Percentiles rank a stretch among this genome's conserved stretches.
phyloP scores from a whole-genome alignment of 2,329 filamentous ascomycete species.

The Penicillium oxalicum region DNA sequence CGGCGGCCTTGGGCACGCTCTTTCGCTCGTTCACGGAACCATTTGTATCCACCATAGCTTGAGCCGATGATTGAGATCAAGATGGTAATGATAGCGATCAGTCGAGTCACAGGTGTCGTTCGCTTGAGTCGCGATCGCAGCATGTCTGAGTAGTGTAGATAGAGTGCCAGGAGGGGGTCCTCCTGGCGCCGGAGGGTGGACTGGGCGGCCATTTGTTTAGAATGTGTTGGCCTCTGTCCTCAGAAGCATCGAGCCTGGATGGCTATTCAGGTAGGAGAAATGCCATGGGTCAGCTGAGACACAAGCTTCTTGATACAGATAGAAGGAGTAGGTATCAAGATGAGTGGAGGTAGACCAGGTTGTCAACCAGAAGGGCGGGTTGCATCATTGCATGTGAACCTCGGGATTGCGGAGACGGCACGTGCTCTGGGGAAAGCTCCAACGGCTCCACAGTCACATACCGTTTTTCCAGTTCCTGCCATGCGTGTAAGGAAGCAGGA shows the following conservation, averaged over 20 bases:
- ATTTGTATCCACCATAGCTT: slow-evolving; percentile 70
- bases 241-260: slow-evolving; percentile 5
- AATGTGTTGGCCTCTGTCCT: slow-evolving; percentile 3
- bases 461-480: too few relatives aligned
- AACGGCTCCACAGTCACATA: background rate
- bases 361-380: slow-evolving; percentile 2
- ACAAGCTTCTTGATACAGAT: too few relatives aligned
- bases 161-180: slow-evolving; percentile 61
- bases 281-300: slow-evolving; percentile 6
- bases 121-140: slow-evolving; percentile 50
- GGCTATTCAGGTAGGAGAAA: slow-evolving; percentile 2
- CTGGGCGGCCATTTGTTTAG: slow-evolving; percentile 67
- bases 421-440: slow-evolving; percentile 17
- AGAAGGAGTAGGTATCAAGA: background rate
- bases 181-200: slow-evolving; percentile 69
- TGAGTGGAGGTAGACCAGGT: background rate
- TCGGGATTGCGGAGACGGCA: slow-evolving; percentile 21
- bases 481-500: too few relatives aligned
- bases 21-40: slow-evolving; percentile 65
- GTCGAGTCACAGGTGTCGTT: slow-evolving; percentile 64
- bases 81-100: slow-evolving; percentile 71
- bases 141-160: slow-evolving; percentile 45
- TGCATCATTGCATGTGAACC: slow-evolving; percentile 27
- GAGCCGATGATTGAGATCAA: slow-evolving; percentile 71
- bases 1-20: slow-evolving; percentile 79